Percentiles rank a stretch among this genome's conserved stretches.
These are phyloP conservation scores for Boletus nobilissimus DNA, from an alignment of 1,284 basidiomycete species.

Conservation along the genomic window DNA sequence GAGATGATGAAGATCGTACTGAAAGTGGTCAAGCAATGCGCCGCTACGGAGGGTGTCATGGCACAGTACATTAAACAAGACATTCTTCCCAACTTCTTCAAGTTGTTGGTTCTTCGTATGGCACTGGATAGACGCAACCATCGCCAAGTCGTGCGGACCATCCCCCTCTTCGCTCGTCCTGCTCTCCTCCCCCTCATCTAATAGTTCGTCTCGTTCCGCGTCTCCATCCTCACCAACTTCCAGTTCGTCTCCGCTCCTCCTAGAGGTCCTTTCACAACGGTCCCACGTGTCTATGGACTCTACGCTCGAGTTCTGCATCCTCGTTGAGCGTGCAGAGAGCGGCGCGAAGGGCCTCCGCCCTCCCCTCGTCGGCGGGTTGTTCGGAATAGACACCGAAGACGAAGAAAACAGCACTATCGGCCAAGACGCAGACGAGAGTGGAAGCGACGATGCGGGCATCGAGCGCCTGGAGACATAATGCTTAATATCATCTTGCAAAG, in stretches of 20 bases:
- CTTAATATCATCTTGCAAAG: neutral
- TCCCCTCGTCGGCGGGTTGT: conserved; percentile 56
- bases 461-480: conserved; percentile 34
- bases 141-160: conserved; percentile 97
- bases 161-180: conserved; percentile 50
- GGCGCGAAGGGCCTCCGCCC: conserved; percentile 71
- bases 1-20: conserved; percentile 99
- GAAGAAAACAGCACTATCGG: conserved; percentile 48
- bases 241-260: conserved; percentile 48
- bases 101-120: conserved; percentile 98
- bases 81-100: conserved; percentile 99
- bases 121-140: conserved; percentile 97
- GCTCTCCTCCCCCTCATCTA: conserved; percentile 25
- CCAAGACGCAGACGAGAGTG: conserved; percentile 50
- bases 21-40: conserved; percentile 99
- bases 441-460: conserved; percentile 51
- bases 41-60: conserved; percentile 96
- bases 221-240: conserved; percentile 10
- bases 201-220: conserved; percentile 8
- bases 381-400: conserved; percentile 58
- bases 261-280: conserved; percentile 58
- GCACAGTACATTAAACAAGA: conserved; percentile 95
- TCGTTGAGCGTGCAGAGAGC: conserved; percentile 70
- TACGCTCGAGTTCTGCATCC: conserved; percentile 77
- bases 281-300: conserved; percentile 74